phyloP scores from a whole-genome alignment of 371 early-diverging fungal genomes.

The Mucor indicus region DNA sequence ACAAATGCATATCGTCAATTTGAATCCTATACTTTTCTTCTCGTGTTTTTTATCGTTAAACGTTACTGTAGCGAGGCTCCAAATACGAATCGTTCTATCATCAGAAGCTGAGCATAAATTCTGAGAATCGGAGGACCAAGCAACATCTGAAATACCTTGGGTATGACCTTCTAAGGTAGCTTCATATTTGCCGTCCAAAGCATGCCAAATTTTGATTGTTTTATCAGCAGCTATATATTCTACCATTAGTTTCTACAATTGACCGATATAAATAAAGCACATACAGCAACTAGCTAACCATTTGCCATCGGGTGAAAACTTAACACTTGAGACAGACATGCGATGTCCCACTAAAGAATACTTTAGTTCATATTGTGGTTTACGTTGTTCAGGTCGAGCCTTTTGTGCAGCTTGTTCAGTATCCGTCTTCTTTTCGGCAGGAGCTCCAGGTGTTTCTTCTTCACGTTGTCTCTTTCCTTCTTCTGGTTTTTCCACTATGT shows the following conservation, averaged over 20 bases:
- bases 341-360: constrained; percentile 92
- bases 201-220: constrained; percentile 93
- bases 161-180: constrained; percentile 89
- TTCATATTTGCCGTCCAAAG: constrained; percentile 80
- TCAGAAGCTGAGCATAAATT: constrained; percentile 91
- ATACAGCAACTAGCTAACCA: constrained; percentile 93
- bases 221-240: constrained; percentile 73
- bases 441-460: constrained; percentile 7
- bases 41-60: neutral
- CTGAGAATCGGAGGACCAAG: constrained; percentile 92
- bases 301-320: constrained; percentile 96
- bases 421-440: constrained; percentile 14
- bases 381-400: constrained; percentile 37
- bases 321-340: constrained; percentile 92
- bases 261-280: constrained; percentile 13
- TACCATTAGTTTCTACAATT: too few species aligned
- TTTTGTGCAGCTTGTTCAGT: constrained; percentile 3
- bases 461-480: constrained; percentile 14
- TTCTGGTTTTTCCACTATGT: neutral
- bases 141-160: constrained; percentile 94
- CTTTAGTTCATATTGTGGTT: constrained; percentile 86
- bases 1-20: too few species aligned
- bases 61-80: constrained; percentile 74
- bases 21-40: neutral
- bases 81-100: constrained; percentile 92